These are phyloP conservation scores for Microbotryum lychnidis-dioicae DNA, from an alignment of 1,284 basidiomycete genomes.

Conservation along the genomic window DNA sequence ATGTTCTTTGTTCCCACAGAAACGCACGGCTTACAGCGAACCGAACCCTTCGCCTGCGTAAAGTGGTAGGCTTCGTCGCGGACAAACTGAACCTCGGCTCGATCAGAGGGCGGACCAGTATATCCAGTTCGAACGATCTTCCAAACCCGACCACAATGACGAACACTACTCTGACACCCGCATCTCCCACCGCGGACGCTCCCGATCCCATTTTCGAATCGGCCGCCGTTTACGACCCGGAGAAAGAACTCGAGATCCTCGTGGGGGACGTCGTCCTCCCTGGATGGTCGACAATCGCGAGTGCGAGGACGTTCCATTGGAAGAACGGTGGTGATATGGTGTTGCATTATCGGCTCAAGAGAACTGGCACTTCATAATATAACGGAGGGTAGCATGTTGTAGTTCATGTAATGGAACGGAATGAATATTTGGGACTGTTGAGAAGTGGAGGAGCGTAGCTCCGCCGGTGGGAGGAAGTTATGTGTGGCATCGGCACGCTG, in stretches of 20 bases:
- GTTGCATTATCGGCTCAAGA: conserved; percentile 59
- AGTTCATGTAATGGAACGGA: too few species aligned
- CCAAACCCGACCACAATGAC: conserved; percentile 13
- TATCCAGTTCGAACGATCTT: neutral
- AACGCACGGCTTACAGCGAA: conserved; percentile 83
- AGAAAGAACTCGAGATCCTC: conserved; percentile 76
- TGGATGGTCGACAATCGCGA: conserved; percentile 76
- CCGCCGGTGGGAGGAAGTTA: too few species aligned
- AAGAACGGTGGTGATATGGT: conserved; percentile 65
- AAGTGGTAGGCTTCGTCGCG: conserved; percentile 74
- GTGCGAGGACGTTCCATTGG: conserved; percentile 80
- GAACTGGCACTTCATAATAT: neutral
- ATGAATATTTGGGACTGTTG: too few species aligned
- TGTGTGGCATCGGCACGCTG: too few species aligned
- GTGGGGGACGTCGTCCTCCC: conserved; percentile 75
- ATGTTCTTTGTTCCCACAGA: conserved; percentile 42
- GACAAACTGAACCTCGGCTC: conserved; percentile 65
- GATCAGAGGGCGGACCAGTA: conserved; percentile 22
- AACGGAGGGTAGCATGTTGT: too few species aligned
- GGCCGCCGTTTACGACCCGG: conserved; percentile 43
- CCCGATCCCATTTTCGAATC: conserved; percentile 8
- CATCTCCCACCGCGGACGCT: neutral
- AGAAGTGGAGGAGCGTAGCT: too few species aligned
- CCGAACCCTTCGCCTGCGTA: conserved; percentile 71
- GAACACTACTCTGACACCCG: conserved; percentile 7